Percentiles rank a stretch among this genome's conserved stretches.
phyloP scores from a whole-genome alignment of 2,329 filamentous ascomycete species.

The Neodidymelliopsis sp. region DNA sequence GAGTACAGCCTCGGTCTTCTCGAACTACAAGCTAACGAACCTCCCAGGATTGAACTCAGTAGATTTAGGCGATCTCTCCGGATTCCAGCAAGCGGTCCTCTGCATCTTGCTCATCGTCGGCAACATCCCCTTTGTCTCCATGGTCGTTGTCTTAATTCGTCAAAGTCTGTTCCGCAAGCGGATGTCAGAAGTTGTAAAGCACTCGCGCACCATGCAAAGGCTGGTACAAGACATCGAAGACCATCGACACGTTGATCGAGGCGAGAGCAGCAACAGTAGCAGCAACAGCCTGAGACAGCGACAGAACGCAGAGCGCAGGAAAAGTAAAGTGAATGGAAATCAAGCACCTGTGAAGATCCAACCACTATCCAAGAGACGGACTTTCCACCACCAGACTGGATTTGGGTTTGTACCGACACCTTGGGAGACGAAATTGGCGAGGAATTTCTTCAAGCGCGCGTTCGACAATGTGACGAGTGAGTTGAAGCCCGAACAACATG shows the following conservation, averaged over 20 bases:
- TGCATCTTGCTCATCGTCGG: constrained; percentile 38
- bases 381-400: constrained; percentile 36
- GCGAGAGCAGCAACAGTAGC: constrained; percentile 12
- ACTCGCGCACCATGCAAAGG: constrained; percentile 34
- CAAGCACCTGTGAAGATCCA: constrained; percentile 14
- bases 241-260: constrained; percentile 14
- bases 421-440: constrained; percentile 38
- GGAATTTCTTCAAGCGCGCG: constrained; percentile 29
- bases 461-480: constrained; percentile 30
- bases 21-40: background rate
- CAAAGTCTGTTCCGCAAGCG: constrained; percentile 36
- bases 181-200: constrained; percentile 37
- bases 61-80: constrained; percentile 32
- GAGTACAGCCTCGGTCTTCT: no score
- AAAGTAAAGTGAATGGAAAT: constrained; percentile 1
- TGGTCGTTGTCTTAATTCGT: constrained; percentile 37
- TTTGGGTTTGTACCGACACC: constrained; percentile 42
- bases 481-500: constrained; percentile 32
- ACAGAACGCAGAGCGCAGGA: constrained; percentile 5
- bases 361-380: constrained; percentile 25
- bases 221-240: constrained; percentile 36
- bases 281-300: constrained; percentile 12
- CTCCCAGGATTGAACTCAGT: constrained; percentile 36
- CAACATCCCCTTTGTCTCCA: constrained; percentile 42
- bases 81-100: constrained; percentile 39